Evolutionary conservation across 495 filamentous ascomycete species (phyloP).

Genomic region (Podospora comata): DNA sequence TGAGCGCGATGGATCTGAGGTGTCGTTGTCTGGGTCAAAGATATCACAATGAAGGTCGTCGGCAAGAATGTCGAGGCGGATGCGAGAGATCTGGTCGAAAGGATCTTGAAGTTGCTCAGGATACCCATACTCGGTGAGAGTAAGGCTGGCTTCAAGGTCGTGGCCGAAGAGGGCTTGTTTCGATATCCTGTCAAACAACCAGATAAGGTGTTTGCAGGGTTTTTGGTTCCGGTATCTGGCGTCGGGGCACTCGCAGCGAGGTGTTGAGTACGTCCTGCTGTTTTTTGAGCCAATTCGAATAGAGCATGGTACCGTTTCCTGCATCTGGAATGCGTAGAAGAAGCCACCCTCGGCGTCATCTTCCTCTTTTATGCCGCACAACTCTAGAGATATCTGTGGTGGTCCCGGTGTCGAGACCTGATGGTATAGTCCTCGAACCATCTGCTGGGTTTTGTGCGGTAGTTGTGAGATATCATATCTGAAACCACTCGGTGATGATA

Average conservation of each 20-base stretch:
- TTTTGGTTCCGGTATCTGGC: constrained; percentile 23
- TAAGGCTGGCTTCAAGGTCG: constrained; percentile 35
- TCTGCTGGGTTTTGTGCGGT: constrained; percentile 20
- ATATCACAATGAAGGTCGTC: constrained; percentile 44
- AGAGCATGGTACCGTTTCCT: constrained; percentile 45
- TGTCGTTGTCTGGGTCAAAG: constrained; percentile 33
- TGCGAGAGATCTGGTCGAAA: constrained; percentile 40
- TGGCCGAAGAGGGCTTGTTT: constrained; percentile 39
- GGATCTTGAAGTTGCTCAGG: constrained; percentile 43
- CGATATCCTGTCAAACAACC: constrained; percentile 46
- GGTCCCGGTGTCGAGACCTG: constrained; percentile 21
- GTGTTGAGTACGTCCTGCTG: constrained; percentile 34
- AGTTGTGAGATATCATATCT: constrained; percentile 35
- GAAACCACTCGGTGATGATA: constrained; percentile 38
- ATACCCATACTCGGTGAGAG: constrained; percentile 37
- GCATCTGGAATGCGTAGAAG: constrained; percentile 48
- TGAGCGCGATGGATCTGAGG: constrained; percentile 23
- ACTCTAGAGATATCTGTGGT: constrained; percentile 41
- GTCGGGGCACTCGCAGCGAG: constrained; percentile 42
- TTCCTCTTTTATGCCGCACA: constrained; percentile 40
- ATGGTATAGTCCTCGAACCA: constrained; percentile 27
- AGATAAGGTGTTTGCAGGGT: constrained; percentile 49
- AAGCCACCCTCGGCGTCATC: constrained; percentile 32
- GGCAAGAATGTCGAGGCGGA: constrained; percentile 45
- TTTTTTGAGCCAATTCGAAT: constrained; percentile 40